Conservation (phyloP, 768 basidiomycete species). For the Amanita phalloides region DNA sequence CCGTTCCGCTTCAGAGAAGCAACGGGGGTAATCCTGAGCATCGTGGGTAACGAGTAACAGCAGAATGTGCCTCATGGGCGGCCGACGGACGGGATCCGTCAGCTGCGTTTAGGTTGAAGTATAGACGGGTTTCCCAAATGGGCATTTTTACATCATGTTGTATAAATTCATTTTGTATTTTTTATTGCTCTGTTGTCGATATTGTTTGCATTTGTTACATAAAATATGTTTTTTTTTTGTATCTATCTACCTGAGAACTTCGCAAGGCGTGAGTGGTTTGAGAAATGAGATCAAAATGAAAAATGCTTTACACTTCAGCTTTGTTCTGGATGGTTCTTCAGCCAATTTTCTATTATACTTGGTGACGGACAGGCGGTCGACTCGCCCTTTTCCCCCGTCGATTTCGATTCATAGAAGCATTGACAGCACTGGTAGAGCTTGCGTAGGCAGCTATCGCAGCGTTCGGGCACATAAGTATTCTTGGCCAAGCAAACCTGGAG, state of each 20-base stretch:
- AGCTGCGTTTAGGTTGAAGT: neutral
- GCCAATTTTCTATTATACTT: constrained; percentile 44
- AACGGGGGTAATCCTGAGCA: neutral
- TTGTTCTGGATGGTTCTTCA: constrained; percentile 36
- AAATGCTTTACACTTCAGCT: too few relatives aligned
- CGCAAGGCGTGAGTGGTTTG: too few relatives aligned
- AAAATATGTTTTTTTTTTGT: too few relatives aligned
- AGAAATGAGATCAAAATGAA: too few relatives aligned
- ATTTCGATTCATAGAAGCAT: constrained; percentile 36
- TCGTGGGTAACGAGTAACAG: neutral
- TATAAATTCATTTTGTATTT: too few relatives aligned
- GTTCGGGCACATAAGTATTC: constrained; percentile 55
- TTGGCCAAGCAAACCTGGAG: constrained; percentile 53
- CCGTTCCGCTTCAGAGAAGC: neutral
- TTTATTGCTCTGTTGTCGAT: too few relatives aligned
- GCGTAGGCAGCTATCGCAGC: constrained; percentile 40
- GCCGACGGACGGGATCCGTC: too few relatives aligned
- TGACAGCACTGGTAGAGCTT: constrained; percentile 55
- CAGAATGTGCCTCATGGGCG: neutral
- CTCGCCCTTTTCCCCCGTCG: constrained; percentile 24
- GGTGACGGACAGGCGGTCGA: constrained; percentile 56
- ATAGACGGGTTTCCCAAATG: too few relatives aligned
- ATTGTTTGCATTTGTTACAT: too few relatives aligned
- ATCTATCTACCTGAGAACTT: too few relatives aligned
- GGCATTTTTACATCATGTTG: too few relatives aligned